Base-by-base conservation (phyloP, 2,329 filamentous ascomycete genomes). In the Chaetomium olivaceum region DNA sequence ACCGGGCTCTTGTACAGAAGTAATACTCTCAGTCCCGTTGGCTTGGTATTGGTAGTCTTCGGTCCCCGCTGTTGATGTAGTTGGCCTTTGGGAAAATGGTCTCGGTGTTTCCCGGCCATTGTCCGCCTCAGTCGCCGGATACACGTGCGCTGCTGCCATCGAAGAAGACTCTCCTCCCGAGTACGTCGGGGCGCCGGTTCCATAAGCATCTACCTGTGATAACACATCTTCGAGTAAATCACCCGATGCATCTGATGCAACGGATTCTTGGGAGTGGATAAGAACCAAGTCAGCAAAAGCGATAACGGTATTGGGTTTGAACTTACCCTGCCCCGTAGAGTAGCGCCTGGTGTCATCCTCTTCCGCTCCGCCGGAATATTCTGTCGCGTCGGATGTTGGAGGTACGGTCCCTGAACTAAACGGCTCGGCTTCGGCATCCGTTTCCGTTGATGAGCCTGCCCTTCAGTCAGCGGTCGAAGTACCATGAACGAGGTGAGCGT, bases 51-150 rank as follows among this genome's bases (percentile, higher is more conserved):
- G 31, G 25, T 56, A 50, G 29, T 48, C 46, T 16, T 62, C 43
- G 14, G 36, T 19, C 4, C 8, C 21, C 7, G 16, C 19, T 21
- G 43, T 11, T 25, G n/a, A 16, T 8, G 16, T 23, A 4, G 33
- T 21, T 11, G 9, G 2, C 14, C 12, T 25, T 33, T 54, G 52
- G 14, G 19, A 19, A 3, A n/a, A 21, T 6, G 52, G 21, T 25
- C 23, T 57, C 12, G 63, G 63, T 52, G 63, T 65, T 12, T 51
- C 54, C 5, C 54, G 61, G 43, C 61, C 61, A 19, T 27, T 23
- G 36, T 50, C 43, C 29, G 23, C 2, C 27, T 51, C 29, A 39
- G 48, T 12, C 21, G 9, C 19, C 4, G 21, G 21, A 19, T 46
- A 25, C 16, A 48, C 7, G 19, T 55, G 59, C 27, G 46, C 31